phyloP scores from a whole-genome alignment of 1,139 yeast species.

The Yamadazyma aaseri region DNA sequence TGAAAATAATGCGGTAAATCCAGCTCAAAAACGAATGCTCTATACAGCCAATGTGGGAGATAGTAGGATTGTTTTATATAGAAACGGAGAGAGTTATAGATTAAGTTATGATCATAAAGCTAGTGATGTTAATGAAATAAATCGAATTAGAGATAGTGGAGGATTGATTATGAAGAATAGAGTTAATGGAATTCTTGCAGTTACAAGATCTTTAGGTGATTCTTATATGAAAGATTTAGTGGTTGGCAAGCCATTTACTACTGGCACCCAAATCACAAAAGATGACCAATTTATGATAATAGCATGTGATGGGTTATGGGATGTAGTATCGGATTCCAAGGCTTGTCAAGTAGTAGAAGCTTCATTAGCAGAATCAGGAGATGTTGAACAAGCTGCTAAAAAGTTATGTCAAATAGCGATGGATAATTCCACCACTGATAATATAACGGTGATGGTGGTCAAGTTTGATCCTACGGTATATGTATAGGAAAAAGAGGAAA shows the following conservation, averaged over 20 bases:
- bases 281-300: conserved; percentile 74
- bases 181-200: conserved; percentile 95
- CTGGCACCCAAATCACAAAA: conserved; percentile 69
- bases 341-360: conserved; percentile 73
- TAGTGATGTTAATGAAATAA: conserved; percentile 72
- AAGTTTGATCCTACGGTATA: conserved; percentile 38
- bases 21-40: conserved; percentile 61
- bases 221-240: conserved; percentile 87
- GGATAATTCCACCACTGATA: conserved; percentile 81
- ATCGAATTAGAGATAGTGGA: conserved; percentile 73
- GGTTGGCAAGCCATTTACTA: conserved; percentile 88
- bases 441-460: conserved; percentile 89
- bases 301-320: conserved; percentile 97
- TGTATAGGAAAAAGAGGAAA: no score
- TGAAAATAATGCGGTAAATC: conserved; percentile 28
- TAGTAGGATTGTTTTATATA: conserved; percentile 75
- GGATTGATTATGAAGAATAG: conserved; percentile 88
- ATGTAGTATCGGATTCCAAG: conserved; percentile 75
- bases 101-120: conserved; percentile 95
- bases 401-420: conserved; percentile 74
- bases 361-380: conserved; percentile 24
- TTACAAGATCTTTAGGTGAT: conserved; percentile 94
- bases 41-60: conserved; percentile 97
- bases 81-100: conserved; percentile 72
- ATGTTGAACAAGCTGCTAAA: conserved; percentile 67